Percentiles rank a stretch among this genome's conserved stretches.
Conservation (phyloP, 2,329 filamentous ascomycete species). For the Botrytis fabae region DNA sequence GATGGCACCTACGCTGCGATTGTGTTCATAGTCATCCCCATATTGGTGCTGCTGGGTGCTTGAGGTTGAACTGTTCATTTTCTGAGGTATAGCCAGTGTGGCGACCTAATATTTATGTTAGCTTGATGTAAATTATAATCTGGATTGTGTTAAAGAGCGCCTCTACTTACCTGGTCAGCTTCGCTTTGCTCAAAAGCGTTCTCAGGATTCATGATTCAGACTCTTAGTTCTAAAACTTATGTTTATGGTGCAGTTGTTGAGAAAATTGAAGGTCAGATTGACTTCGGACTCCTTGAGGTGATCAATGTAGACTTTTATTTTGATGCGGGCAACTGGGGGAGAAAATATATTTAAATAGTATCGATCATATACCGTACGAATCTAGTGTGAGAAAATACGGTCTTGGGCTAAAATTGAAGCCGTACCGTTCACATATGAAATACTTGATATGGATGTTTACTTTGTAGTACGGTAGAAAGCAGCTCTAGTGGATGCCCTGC, state of each 20-base stretch:
- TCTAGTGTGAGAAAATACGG: fast-evolving
- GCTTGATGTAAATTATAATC: background rate
- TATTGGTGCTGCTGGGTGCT: background rate
- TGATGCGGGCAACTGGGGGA: background rate
- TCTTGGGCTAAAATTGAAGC: background rate
- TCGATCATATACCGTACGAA: background rate
- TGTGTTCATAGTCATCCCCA: background rate
- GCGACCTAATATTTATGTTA: background rate
- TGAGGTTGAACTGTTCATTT: background rate
- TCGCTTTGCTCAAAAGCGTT: background rate
- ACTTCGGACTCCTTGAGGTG: background rate
- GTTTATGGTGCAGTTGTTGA: background rate
- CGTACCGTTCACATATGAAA: background rate
- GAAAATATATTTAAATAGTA: background rate
- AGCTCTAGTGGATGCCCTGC: too few species aligned
- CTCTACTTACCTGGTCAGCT: background rate
- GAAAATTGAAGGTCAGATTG: background rate
- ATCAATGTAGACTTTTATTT: background rate
- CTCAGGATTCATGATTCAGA: background rate
- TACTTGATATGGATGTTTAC: background rate
- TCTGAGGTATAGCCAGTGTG: background rate
- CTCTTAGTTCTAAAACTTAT: background rate
- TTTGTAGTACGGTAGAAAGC: background rate
- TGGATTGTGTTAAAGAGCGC: background rate
- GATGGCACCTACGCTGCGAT: background rate